Evolutionary conservation across 1,284 basidiomycete species (phyloP).

Genomic region (Cryptococcus hybrid): DNA sequence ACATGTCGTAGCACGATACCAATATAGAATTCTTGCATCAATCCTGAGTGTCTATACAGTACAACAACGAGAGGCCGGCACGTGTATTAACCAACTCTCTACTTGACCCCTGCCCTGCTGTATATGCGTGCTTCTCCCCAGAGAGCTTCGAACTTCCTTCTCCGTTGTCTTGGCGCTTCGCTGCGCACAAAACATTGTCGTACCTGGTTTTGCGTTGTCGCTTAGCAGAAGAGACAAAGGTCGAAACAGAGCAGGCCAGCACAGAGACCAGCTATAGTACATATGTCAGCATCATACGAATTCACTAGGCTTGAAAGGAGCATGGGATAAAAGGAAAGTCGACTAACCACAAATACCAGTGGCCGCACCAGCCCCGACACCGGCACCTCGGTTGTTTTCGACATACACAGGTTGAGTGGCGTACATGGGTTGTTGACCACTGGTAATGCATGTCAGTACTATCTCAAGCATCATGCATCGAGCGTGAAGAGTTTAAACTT

Average conservation of each 20-base stretch:
- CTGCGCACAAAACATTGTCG: too few relatives aligned
- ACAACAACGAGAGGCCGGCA: too few relatives aligned
- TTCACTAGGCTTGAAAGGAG: background rate
- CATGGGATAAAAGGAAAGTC: background rate
- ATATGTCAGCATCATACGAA: background rate
- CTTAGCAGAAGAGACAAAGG: constrained; percentile 14
- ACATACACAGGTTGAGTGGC: constrained; percentile 15
- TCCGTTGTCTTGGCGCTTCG: too few relatives aligned
- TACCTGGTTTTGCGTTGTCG: too few relatives aligned
- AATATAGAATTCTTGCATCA: too few relatives aligned
- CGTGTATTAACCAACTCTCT: too few relatives aligned
- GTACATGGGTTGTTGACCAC: constrained; percentile 15
- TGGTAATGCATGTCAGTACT: background rate
- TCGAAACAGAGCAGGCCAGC: constrained; percentile 23
- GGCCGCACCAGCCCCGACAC: constrained; percentile 9
- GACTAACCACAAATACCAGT: constrained; percentile 15
- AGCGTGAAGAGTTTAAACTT: background rate
- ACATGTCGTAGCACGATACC: background rate
- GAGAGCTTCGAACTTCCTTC: too few relatives aligned
- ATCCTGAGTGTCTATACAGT: too few relatives aligned
- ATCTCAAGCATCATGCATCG: background rate
- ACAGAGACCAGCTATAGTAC: constrained; percentile 15
- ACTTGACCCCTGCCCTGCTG: too few relatives aligned
- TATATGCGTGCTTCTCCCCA: too few relatives aligned
- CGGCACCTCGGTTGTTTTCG: constrained; percentile 4